Conservation (phyloP, 2,329 filamentous ascomycete genomes). For the Didymella glomerata region DNA sequence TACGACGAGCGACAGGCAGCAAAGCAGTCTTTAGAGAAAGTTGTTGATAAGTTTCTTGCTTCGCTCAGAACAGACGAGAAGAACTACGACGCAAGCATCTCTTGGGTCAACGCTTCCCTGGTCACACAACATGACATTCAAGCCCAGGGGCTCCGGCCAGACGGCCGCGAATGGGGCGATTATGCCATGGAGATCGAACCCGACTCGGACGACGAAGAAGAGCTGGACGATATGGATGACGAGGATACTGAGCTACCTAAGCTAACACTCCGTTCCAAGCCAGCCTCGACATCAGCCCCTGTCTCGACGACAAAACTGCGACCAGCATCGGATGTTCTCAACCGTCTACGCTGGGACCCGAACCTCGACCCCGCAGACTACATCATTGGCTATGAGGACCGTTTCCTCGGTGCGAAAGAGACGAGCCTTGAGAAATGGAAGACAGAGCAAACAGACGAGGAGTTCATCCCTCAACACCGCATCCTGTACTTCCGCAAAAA, state of each 20-base stretch:
- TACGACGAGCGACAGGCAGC: constrained; percentile 55
- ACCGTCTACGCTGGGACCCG: constrained; percentile 61
- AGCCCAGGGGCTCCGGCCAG: constrained; percentile 52
- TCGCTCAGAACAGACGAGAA: constrained; percentile 46
- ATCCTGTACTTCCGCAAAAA: constrained; percentile 60
- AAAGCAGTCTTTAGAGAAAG: constrained; percentile 54
- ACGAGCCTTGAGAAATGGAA: constrained; percentile 61
- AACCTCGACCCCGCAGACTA: constrained; percentile 56
- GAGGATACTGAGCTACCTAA: constrained; percentile 23
- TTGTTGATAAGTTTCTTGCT: constrained; percentile 48
- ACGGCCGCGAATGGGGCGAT: constrained; percentile 61
- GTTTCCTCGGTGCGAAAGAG: constrained; percentile 61
- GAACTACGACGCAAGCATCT: constrained; percentile 47
- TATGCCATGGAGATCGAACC: constrained; percentile 56
- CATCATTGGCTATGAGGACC: constrained; percentile 63
- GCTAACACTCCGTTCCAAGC: constrained; percentile 30
- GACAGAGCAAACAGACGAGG: constrained; percentile 62
- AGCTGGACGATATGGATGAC: constrained; percentile 29
- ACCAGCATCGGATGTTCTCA: constrained; percentile 56
- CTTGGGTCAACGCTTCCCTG: constrained; percentile 49
- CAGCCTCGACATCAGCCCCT: constrained; percentile 27
- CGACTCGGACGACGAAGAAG: constrained; percentile 48
- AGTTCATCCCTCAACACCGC: constrained; percentile 65
- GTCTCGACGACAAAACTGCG: constrained; percentile 44
- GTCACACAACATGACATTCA: constrained; percentile 48